These are phyloP conservation scores for Chondrus crispus DNA, from an alignment of 23 red algal species.

Conservation along the genomic window DNA sequence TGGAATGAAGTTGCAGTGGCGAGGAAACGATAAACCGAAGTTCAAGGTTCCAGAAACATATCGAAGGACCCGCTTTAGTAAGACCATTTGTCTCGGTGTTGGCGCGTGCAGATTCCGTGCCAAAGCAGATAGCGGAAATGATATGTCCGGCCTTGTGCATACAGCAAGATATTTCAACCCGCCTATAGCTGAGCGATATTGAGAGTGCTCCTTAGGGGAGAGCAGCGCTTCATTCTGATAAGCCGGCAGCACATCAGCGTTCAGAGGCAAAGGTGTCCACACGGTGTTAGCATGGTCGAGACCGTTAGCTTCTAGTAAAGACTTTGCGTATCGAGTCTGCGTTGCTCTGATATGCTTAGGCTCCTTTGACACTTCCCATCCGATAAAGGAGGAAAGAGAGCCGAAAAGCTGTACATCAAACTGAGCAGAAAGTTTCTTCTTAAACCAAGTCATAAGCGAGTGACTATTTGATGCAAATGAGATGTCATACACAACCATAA, in stretches of 20 bases:
- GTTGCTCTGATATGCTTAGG: background rate
- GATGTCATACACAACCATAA: background rate
- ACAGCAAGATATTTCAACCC: background rate
- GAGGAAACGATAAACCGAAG: background rate
- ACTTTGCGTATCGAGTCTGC: background rate
- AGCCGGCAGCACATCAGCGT: background rate
- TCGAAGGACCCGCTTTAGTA: background rate
- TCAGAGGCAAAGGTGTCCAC: background rate
- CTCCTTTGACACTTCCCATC: background rate
- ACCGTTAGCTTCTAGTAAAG: background rate
- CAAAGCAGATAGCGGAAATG: constrained; percentile 5
- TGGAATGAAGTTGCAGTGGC: background rate
- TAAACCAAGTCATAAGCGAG: background rate
- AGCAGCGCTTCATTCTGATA: background rate
- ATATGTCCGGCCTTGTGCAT: background rate
- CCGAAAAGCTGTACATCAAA: constrained; percentile 30
- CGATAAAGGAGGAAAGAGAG: background rate
- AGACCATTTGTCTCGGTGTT: background rate
- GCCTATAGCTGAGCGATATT: background rate
- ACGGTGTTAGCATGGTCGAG: background rate
- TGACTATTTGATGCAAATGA: background rate
- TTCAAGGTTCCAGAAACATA: background rate
- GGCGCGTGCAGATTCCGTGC: background rate
- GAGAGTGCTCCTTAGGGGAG: background rate
- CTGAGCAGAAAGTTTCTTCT: background rate